A percentile compares a stretch with the other conserved stretches of the same genome.
These are phyloP conservation scores for Vanrija humicola DNA, from an alignment of 1,284 basidiomycete species.

Conservation along the genomic window DNA sequence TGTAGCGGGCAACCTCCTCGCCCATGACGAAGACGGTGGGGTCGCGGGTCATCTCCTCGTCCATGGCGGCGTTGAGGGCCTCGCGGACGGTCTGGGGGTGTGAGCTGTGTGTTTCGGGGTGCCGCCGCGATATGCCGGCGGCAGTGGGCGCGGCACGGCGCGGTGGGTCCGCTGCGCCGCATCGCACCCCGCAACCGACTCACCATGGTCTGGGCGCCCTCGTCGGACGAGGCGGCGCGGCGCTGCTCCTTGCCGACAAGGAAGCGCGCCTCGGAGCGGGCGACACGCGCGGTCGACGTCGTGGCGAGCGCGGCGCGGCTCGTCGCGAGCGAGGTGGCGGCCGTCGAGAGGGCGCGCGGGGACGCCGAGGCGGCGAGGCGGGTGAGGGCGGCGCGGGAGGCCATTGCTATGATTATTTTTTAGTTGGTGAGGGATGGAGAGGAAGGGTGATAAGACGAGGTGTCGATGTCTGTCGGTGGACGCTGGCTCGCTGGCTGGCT, in stretches of 20 bases:
- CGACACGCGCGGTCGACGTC: constrained; percentile 40
- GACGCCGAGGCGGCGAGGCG: constrained; percentile 60
- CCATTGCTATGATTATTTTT: constrained; percentile 51
- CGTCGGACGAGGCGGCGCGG: constrained; percentile 37
- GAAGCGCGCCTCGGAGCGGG: constrained; percentile 27
- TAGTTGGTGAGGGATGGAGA: background rate
- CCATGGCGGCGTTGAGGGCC: constrained; percentile 96
- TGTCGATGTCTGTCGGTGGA: constrained; percentile 2
- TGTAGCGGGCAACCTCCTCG: constrained; percentile 98
- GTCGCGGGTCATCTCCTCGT: constrained; percentile 98
- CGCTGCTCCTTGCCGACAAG: constrained; percentile 28
- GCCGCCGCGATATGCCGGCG: constrained; percentile 8
- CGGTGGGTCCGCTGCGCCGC: background rate
- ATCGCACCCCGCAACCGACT: constrained; percentile 9
- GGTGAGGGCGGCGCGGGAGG: constrained; percentile 60
- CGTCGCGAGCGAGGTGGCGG: constrained; percentile 41
- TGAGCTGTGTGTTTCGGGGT: background rate
- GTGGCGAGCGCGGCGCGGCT: constrained; percentile 35
- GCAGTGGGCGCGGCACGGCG: background rate
- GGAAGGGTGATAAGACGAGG: background rate
- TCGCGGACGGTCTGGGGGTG: constrained; percentile 89
- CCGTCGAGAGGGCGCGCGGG: constrained; percentile 50
- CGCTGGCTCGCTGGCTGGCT: background rate
- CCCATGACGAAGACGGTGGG: constrained; percentile 93
- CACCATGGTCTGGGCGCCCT: constrained; percentile 41